Conservation (phyloP, 257 asterid species). For the Solanum bukasovii region DNA sequence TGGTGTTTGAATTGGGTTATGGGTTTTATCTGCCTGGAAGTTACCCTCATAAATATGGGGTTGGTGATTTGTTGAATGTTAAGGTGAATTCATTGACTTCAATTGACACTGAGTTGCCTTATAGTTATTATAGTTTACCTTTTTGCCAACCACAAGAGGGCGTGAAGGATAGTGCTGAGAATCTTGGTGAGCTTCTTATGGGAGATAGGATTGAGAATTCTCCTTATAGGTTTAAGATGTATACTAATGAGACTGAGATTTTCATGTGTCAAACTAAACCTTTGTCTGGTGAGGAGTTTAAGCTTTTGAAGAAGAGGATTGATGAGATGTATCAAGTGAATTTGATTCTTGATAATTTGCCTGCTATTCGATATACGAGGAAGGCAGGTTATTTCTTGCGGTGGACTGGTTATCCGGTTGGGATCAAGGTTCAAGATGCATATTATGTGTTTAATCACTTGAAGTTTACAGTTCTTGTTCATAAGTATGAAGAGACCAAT, state of each 20-base stretch:
- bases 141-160: constrained; percentile 69
- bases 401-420: constrained; percentile 83
- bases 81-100: constrained; percentile 87
- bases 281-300: constrained; percentile 53
- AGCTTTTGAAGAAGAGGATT: constrained; percentile 70
- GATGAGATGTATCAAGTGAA: constrained; percentile 89
- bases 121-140: constrained; percentile 72
- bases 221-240: constrained; percentile 78
- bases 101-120: constrained; percentile 81
- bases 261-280: constrained; percentile 69
- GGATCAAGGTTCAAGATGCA: constrained; percentile 48
- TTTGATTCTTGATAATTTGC: constrained; percentile 70
- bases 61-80: constrained; percentile 65
- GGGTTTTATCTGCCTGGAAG: constrained; percentile 91
- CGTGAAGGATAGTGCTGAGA: constrained; percentile 76
- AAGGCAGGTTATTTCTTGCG: constrained; percentile 61
- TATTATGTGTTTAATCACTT: constrained; percentile 73
- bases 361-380: constrained; percentile 68
- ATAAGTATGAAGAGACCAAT: constrained; percentile 66
- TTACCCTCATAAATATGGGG: constrained; percentile 67
- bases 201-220: constrained; percentile 93
- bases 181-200: constrained; percentile 91
- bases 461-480: constrained; percentile 64
- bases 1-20: constrained; percentile 33
- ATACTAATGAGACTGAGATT: constrained; percentile 53